A percentile compares a stretch with the other conserved stretches of the same genome.
Evolutionary conservation across 495 filamentous ascomycete species (phyloP).

Genomic region (Penicillium daleae): DNA sequence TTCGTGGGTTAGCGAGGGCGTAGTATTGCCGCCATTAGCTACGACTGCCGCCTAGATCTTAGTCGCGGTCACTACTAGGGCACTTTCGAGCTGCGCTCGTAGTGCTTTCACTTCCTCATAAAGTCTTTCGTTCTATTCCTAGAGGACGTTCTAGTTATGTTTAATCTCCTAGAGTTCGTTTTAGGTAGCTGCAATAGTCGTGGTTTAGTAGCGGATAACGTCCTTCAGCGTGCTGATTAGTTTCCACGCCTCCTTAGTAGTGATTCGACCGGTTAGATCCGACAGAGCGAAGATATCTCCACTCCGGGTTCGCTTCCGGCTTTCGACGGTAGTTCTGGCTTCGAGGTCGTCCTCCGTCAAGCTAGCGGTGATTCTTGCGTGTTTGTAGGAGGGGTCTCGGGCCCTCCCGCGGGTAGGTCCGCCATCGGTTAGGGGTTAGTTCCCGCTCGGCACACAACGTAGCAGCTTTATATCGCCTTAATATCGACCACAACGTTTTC

Average conservation of each 20-base stretch:
- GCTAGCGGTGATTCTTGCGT: slow-evolving; percentile 17
- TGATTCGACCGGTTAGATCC: slow-evolving; percentile 22
- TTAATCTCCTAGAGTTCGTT: slow-evolving; percentile 27
- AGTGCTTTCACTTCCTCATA: too few species aligned
- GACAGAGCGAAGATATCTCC: too few species aligned
- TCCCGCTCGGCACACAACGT: too few species aligned
- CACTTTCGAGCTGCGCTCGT: too few species aligned
- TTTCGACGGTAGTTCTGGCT: too few species aligned
- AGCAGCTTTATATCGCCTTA: too few species aligned
- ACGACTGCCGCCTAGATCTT: slow-evolving; percentile 15
- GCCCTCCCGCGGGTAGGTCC: slow-evolving; percentile 19
- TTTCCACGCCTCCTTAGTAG: slow-evolving; percentile 27
- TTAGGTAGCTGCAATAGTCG: slow-evolving; percentile 16
- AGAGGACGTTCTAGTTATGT: slow-evolving; percentile 22
- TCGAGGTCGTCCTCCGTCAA: slow-evolving; percentile 13
- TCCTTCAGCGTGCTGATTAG: slow-evolving; percentile 21
- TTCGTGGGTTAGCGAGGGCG: slow-evolving; percentile 10
- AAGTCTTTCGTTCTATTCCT: too few species aligned
- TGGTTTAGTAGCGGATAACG: slow-evolving; percentile 21
- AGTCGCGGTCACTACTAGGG: too few species aligned
- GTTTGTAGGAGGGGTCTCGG: slow-evolving; percentile 23
- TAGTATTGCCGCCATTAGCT: not conserved
- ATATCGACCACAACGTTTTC: too few species aligned
- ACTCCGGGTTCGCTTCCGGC: too few species aligned
- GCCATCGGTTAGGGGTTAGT: too few species aligned